Evolutionary conservation across 73 alveolate species (phyloP).

Genomic region (Symbiodinium natans): DNA sequence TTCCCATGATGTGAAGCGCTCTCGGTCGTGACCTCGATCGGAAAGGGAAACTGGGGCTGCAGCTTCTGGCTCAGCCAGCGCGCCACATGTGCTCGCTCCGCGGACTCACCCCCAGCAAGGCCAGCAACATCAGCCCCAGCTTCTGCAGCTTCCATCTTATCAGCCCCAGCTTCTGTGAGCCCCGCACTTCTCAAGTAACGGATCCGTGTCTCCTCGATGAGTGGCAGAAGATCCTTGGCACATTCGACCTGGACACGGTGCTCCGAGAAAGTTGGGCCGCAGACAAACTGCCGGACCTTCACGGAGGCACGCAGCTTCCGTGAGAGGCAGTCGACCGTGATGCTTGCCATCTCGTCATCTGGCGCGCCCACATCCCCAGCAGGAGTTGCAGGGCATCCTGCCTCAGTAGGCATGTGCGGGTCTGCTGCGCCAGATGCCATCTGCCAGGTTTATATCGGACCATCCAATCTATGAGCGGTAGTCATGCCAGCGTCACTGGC

Average conservation of each 20-base stretch:
- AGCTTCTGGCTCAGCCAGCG: conserved; percentile 35
- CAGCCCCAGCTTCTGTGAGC: not conserved
- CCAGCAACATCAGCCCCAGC: not conserved
- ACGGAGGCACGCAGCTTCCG: conserved; percentile 59
- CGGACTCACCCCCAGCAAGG: not conserved
- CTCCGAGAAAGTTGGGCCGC: conserved; percentile 7
- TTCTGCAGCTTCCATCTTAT: not conserved
- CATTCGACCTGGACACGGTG: conserved; percentile 50
- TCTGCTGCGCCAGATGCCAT: not conserved
- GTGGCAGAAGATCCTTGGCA: conserved; percentile 35
- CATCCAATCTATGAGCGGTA: too few relatives aligned
- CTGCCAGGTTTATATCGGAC: too few relatives aligned
- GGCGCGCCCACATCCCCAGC: not conserved
- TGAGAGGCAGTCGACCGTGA: conserved; percentile 47
- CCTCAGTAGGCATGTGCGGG: too few relatives aligned
- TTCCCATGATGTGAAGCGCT: conserved; percentile 84
- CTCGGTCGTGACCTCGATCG: conserved; percentile 61
- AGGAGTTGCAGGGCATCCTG: not conserved
- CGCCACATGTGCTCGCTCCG: conserved; percentile 27
- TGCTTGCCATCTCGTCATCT: conserved; percentile 10
- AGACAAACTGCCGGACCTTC: not conserved
- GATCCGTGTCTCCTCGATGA: conserved; percentile 4
- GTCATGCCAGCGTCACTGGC: too few relatives aligned
- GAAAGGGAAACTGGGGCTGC: conserved; percentile 44
- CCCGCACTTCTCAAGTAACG: not conserved